Evolutionary conservation across 805 yeast genomes (phyloP).

Genomic region (Candida parachauliodes): DNA sequence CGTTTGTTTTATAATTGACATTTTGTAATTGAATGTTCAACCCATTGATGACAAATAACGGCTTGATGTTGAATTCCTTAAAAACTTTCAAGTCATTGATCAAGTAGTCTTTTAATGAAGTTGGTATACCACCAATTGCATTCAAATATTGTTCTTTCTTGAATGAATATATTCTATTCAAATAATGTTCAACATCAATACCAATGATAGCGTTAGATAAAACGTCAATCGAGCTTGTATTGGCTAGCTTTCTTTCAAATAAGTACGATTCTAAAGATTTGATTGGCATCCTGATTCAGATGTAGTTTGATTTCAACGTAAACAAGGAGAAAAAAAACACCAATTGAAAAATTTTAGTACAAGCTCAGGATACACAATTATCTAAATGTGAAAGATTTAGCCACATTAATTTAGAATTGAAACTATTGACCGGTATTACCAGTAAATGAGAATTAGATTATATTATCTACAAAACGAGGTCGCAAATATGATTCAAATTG

Average conservation of each 20-base stretch:
- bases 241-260: conserved; percentile 63
- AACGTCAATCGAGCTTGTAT: conserved; percentile 58
- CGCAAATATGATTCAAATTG: too few species aligned
- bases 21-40: conserved; percentile 40
- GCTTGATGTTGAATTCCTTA: conserved; percentile 61
- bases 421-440: too few species aligned
- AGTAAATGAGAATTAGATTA: too few species aligned
- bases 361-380: too few species aligned
- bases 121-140: conserved; percentile 81
- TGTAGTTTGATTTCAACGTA: too few species aligned
- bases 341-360: too few species aligned
- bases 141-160: conserved; percentile 67
- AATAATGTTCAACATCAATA: conserved; percentile 78
- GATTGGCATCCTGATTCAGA: conserved; percentile 41
- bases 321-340: too few species aligned
- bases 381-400: too few species aligned
- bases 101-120: conserved; percentile 51
- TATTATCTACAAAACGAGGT: too few species aligned
- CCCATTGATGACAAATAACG: conserved; percentile 78
- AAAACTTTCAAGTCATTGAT: conserved; percentile 63
- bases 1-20: conserved; percentile 30
- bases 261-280: conserved; percentile 63
- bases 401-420: too few species aligned
- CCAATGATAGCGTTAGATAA: conserved; percentile 70
- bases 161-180: conserved; percentile 56